Conservation (phyloP, 2,329 filamentous ascomycete species). For the Aureobasidium sp. region DNA sequence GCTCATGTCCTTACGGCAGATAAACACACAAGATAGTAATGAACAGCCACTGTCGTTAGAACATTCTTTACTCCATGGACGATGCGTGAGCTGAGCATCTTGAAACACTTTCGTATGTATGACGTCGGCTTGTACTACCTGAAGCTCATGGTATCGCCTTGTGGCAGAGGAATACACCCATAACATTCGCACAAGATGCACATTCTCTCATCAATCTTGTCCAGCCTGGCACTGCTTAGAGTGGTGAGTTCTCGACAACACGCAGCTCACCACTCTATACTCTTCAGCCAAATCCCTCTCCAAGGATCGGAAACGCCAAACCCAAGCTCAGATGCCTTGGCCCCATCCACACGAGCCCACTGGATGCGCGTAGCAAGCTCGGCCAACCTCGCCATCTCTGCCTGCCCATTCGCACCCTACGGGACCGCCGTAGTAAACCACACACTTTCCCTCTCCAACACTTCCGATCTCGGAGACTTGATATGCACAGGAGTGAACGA, state of each 20-base stretch:
- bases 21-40: not conserved
- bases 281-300: not conserved
- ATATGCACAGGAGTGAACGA: conserved; percentile 48
- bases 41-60: not conserved
- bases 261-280: not conserved
- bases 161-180: not conserved
- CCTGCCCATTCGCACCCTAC: conserved; percentile 50
- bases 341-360: conserved; percentile 33
- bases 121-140: not conserved
- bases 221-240: not conserved
- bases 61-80: not conserved
- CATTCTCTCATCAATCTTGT: not conserved
- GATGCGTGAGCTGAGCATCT: not conserved
- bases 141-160: not conserved
- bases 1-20: not conserved
- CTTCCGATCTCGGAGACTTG: conserved; percentile 36
- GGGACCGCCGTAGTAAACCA: conserved; percentile 52
- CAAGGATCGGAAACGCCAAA: not conserved
- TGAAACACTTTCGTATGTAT: not conserved
- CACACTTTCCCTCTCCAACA: conserved; percentile 27
- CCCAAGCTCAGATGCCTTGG: not conserved
- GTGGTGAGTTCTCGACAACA: not conserved
- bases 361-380: conserved; percentile 49
- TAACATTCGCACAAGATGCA: not conserved
- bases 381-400: conserved; percentile 35